Base-by-base conservation (phyloP, 768 basidiomycete genomes). In the Boletus reticuloceps region DNA sequence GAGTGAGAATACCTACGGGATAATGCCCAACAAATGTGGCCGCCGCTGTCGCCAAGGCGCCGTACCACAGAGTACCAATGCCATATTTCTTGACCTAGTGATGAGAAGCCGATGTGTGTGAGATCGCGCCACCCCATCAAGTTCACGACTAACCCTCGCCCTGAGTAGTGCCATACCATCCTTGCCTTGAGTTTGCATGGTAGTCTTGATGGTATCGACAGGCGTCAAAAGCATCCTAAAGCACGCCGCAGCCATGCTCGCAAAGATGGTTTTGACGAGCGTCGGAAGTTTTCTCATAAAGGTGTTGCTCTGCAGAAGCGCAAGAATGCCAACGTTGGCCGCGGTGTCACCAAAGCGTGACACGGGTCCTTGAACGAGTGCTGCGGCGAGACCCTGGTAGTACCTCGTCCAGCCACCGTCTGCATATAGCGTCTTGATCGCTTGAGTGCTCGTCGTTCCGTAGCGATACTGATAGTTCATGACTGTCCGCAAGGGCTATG, bases 381-480 rank as follows among this genome's bases (percentile, higher is more conserved):
- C 96, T 1, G 94, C 90, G 0, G 70, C 64, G 36, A 98, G 80
- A 7, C 96, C 96, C 60, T 91, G 86, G 70, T 97, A 98, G 71
- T 89, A 97, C 41, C 95, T 82, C 37, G 80, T 75, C 76, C 81
- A 88, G 10, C 92, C 91, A 14, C 94, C 93, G 55, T 94, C 88
- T 3, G 71, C 72, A 67, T 88, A 88, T 17, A 95, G 83, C 4
- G 82, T 91, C 46, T 71, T 69, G 53, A 79, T 81, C 13, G 90
- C 86, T 38, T 79, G 72, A 0, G 83, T 83, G 7, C 84, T 84
- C 2, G 84, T 81, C 3, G 87, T 88, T n/a, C 94, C 94, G 66
- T 84, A 94, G 50, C 88, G 83, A 69, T 94, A 94, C 74, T 94
- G 93, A 67, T 91, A 97, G 77, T 98, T 98, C 96, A 98, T 98